Percentiles rank a stretch among this genome's conserved stretches.
Evolutionary conservation across 2,329 filamentous ascomycete species (phyloP).

Genomic region (Talaromyces albobiverticillius): DNA sequence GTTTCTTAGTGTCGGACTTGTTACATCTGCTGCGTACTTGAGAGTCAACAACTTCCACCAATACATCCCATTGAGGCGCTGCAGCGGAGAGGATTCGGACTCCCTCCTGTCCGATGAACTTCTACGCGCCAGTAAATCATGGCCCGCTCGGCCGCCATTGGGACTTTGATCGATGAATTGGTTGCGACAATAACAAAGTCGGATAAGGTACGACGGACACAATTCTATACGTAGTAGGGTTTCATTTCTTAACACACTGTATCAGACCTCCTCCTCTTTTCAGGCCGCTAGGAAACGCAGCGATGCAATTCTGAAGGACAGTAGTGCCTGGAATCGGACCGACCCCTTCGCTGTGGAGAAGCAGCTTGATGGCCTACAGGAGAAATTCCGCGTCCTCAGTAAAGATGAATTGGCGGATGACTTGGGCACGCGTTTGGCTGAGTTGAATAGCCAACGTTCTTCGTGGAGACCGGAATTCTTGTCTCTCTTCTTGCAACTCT

Average conservation of each 20-base stretch:
- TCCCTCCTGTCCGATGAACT: not conserved
- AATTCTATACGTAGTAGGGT: not conserved
- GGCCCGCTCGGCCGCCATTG: constrained; percentile 67
- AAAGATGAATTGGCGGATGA: constrained; percentile 76
- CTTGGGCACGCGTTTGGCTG: constrained; percentile 56
- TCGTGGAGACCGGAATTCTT: constrained; percentile 78
- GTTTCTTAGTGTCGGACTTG: not conserved
- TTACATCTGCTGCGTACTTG: not conserved
- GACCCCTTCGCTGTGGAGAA: constrained; percentile 72
- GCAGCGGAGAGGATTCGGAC: too few relatives aligned
- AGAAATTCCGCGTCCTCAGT: constrained; percentile 79
- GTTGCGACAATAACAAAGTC: constrained; percentile 40
- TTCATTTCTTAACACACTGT: not conserved
- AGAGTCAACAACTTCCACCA: too few relatives aligned
- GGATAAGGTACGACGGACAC: constrained; percentile 5
- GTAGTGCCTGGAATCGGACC: constrained; percentile 57
- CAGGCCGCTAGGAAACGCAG: constrained; percentile 29
- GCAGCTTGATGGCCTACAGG: constrained; percentile 69
- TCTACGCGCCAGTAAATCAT: constrained; percentile 44
- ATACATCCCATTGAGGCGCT: too few relatives aligned
- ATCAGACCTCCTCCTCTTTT: constrained; percentile 28
- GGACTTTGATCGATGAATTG: constrained; percentile 67
- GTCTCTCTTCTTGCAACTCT: constrained; percentile 74
- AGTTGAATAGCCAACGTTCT: constrained; percentile 53
- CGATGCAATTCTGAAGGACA: constrained; percentile 33